Conservation (phyloP, 2,329 filamentous ascomycete species). For the Lecanicillium sp. region DNA sequence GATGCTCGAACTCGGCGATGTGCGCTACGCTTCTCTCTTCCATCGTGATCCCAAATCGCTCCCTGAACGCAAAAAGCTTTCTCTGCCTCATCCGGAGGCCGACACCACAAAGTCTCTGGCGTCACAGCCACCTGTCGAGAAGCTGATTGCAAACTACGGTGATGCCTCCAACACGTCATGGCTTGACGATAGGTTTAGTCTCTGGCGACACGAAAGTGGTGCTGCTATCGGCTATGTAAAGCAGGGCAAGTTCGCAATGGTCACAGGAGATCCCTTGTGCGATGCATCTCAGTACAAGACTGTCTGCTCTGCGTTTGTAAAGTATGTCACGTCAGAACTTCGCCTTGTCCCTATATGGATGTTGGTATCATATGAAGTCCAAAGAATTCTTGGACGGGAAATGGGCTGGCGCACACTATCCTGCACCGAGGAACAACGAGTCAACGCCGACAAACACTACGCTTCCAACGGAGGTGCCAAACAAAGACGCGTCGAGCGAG, state of each 20-base stretch:
- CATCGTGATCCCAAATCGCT: conserved; percentile 83
- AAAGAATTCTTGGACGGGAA: conserved; percentile 70
- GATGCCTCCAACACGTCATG: conserved; percentile 91
- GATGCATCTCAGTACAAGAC: conserved; percentile 67
- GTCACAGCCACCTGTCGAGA: conserved; percentile 66
- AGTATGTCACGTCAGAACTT: conserved; percentile 61
- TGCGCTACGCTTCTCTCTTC: conserved; percentile 80
- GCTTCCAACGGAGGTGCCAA: conserved; percentile 58
- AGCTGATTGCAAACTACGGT: conserved; percentile 90
- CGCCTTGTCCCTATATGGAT: conserved; percentile 79
- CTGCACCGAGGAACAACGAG: conserved; percentile 80
- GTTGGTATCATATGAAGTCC: conserved; percentile 68
- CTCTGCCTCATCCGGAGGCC: conserved; percentile 78
- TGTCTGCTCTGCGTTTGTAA: conserved; percentile 66
- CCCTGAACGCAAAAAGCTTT: conserved; percentile 52
- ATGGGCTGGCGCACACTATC: conserved; percentile 84
- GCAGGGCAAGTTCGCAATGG: conserved; percentile 69
- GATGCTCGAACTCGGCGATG: conserved; percentile 78
- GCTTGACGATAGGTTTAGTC: conserved; percentile 79
- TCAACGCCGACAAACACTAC: conserved; percentile 67
- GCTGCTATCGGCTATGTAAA: conserved; percentile 79
- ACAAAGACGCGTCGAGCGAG: conserved; percentile 69
- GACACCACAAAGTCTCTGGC: conserved; percentile 54
- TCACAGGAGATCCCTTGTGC: conserved; percentile 81
- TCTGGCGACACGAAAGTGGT: conserved; percentile 80